Conservation (phyloP, 2,329 filamentous ascomycete genomes). For the Penicillium decumbens region DNA sequence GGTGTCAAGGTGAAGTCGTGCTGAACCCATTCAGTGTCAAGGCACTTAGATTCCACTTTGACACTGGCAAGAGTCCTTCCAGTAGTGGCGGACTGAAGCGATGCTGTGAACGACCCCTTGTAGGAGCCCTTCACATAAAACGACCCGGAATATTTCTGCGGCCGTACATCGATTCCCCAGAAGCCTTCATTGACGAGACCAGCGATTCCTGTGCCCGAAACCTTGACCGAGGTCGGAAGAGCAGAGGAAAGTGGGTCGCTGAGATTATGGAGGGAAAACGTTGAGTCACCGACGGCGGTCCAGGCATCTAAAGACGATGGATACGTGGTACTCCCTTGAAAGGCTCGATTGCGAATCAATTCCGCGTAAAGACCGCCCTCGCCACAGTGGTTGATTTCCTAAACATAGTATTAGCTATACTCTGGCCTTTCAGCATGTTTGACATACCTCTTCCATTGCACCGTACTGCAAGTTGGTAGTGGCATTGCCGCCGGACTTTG, state of each 20-base stretch:
- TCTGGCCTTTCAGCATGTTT: neutral
- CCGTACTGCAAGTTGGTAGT: conserved; percentile 29
- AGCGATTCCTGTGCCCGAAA: conserved; percentile 41
- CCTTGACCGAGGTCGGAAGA: conserved; percentile 42
- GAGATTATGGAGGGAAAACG: conserved; percentile 36
- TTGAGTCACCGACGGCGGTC: conserved; percentile 27
- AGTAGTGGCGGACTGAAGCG: conserved; percentile 39
- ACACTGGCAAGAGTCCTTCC: conserved; percentile 33
- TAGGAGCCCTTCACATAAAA: conserved; percentile 46
- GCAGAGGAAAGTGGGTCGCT: conserved; percentile 43
- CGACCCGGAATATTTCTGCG: conserved; percentile 48
- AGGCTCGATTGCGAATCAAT: conserved; percentile 34
- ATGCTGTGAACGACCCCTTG: conserved; percentile 34
- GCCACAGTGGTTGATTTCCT: conserved; percentile 33
- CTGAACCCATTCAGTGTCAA: conserved; percentile 38
- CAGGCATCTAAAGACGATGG: conserved; percentile 32
- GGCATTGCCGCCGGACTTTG: conserved; percentile 28
- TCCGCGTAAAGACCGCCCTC: conserved; percentile 37
- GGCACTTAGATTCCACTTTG: conserved; percentile 33
- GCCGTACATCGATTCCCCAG: conserved; percentile 50
- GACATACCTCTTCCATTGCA: conserved; percentile 29
- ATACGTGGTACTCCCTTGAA: conserved; percentile 30
- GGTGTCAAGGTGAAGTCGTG: conserved; percentile 36
- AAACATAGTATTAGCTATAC: neutral
- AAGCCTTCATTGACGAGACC: conserved; percentile 50